Evolutionary conservation across 2,329 filamentous ascomycete genomes (phyloP), one percentile per base, ranked within the genome.

Genomic region (Coniochaeta sp.): DNA sequence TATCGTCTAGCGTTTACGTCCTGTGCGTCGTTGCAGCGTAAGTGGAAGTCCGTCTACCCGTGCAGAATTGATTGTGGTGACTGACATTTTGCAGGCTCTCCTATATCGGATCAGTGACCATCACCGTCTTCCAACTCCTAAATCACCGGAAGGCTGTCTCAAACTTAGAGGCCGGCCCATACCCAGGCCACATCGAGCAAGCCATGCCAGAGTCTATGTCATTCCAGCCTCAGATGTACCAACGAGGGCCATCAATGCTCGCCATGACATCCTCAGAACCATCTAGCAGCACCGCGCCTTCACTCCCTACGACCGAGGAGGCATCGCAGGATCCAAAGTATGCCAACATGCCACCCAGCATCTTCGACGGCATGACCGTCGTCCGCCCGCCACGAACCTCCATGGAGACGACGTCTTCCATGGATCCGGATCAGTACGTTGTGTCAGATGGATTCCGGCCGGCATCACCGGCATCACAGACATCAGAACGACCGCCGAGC

Each of bases 371-470:
- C 28, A 49, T 49, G 47, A 30, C 12, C 10, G 16, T 49, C 3
- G 31, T 18, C 33, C 6, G 40, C 16, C 31, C 47, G 4, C 26
- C 45, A 7, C 45, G 45, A 26, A 31, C 48, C 7, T 62, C 60
- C 1, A 32, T 55, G 20, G 60, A 61, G 51, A 59, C 60, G 18
- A 55, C 53, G 1, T 58, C 56, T 30, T 60, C 58, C 1, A 38
- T 58, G 31, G 54, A 56, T 20, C 26, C 52, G 9, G 56, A 60
- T 20, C 35, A 53, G 3, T 60, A 58, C 22, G 50, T 60, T 9
- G 57, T 61, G n/a, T 56, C 60, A 18, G 60, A 62, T 20, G 57
- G 57, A 10, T 62, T 60, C 51, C 55, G 55, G 14, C 53, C 57
- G n/a, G n/a, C n/a, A n/a, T n/a, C n/a, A n/a, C n/a, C n/a, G n/a